Conservation (phyloP, 768 basidiomycete species). For the Steccherinum ochraceum region DNA sequence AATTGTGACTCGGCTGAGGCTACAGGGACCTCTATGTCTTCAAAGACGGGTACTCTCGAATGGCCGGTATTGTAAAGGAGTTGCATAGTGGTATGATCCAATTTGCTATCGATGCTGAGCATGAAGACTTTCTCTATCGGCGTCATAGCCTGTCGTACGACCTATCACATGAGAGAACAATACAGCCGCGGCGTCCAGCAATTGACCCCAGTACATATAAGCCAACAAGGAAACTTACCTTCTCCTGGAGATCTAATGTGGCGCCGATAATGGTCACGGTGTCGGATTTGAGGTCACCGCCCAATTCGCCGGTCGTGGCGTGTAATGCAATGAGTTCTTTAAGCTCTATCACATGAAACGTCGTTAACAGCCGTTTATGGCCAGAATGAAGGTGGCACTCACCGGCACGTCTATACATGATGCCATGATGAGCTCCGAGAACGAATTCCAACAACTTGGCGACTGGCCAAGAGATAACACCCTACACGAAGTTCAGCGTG, state of each 20-base stretch:
- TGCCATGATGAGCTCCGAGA: slow-evolving; percentile 76
- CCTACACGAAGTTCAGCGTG: slow-evolving; percentile 32
- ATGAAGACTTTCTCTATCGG: slow-evolving; percentile 72
- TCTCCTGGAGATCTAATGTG: slow-evolving; percentile 74
- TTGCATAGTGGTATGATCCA: slow-evolving; percentile 72
- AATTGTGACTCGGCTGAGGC: slow-evolving; percentile 3
- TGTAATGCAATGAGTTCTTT: slow-evolving; percentile 88
- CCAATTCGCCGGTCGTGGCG: slow-evolving; percentile 56
- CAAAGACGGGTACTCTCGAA: slow-evolving; percentile 78
- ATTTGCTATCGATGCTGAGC: slow-evolving; percentile 71
- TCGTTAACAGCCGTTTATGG: background rate
- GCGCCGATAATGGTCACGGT: slow-evolving; percentile 84
- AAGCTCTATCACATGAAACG: slow-evolving; percentile 33
- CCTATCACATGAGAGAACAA: slow-evolving; percentile 29
- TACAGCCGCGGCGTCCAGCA: background rate
- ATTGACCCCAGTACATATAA: too few species aligned
- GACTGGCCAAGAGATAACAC: slow-evolving; percentile 71
- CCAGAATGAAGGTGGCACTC: background rate
- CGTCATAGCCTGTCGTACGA: slow-evolving; percentile 76
- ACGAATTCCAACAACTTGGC: slow-evolving; percentile 71
- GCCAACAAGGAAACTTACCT: too few species aligned
- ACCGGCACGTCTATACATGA: slow-evolving; percentile 71
- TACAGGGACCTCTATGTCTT: slow-evolving; percentile 60
- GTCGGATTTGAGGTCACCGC: slow-evolving; percentile 76
- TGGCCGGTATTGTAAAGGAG: slow-evolving; percentile 75